Conservation (phyloP, 768 basidiomycete species). For the Collybiopsis luxurians region DNA sequence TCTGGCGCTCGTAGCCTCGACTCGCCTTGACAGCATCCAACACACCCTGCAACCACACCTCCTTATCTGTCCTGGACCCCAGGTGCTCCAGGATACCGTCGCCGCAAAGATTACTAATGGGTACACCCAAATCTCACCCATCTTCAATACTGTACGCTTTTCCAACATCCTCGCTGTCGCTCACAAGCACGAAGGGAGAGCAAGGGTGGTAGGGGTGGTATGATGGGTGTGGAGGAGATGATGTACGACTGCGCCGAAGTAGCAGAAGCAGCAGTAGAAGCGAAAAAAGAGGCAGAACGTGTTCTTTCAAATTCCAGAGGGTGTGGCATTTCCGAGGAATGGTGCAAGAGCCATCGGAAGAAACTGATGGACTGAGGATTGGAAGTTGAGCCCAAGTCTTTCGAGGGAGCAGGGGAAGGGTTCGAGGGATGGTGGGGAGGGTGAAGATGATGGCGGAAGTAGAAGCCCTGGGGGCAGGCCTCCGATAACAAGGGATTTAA, state of each 20-base stretch:
- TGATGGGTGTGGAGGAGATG: slow-evolving; percentile 53
- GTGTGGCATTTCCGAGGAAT: slow-evolving; percentile 47
- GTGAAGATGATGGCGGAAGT: slow-evolving; percentile 35
- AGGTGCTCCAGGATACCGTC: slow-evolving; percentile 38
- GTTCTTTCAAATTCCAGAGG: slow-evolving; percentile 60
- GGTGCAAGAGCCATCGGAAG: slow-evolving; percentile 66
- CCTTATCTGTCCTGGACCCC: slow-evolving; percentile 58
- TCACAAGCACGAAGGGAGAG: slow-evolving; percentile 60
- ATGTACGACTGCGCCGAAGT: too few species aligned
- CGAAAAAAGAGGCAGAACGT: slow-evolving; percentile 50
- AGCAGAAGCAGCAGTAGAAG: too few species aligned
- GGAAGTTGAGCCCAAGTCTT: slow-evolving; percentile 63
- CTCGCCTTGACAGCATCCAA: slow-evolving; percentile 49
- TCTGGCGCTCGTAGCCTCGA: too few species aligned
- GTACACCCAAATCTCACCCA: not conserved
- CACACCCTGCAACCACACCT: slow-evolving; percentile 50
- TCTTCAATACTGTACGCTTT: slow-evolving; percentile 1
- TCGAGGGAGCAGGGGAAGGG: slow-evolving; percentile 48
- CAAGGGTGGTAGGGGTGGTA: slow-evolving; percentile 48
- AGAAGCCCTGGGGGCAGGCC: slow-evolving; percentile 52
- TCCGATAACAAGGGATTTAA: slow-evolving; percentile 54
- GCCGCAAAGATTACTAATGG: not conserved
- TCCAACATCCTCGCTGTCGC: not conserved
- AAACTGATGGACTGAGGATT: slow-evolving; percentile 61
- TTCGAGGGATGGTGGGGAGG: too few species aligned